Evolutionary conservation across 495 filamentous ascomycete species (phyloP), one percentile per base, ranked within the genome.

Genomic region (Lophium mytilinum): DNA sequence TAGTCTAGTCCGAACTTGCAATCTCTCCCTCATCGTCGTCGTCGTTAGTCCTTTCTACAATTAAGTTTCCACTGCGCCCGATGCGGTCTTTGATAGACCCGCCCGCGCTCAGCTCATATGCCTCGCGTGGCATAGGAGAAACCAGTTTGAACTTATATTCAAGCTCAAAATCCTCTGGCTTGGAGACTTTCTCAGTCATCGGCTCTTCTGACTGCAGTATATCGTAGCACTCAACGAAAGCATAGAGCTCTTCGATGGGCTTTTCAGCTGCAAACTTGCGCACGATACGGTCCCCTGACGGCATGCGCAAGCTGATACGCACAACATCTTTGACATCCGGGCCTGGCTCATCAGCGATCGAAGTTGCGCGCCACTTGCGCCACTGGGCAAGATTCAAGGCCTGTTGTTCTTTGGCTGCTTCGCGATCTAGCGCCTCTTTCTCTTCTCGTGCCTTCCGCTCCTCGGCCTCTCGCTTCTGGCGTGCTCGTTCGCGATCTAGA

Each of bases 201-300:
- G 54, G 19, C 50, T 71, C 62, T 18, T 69, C 69, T 7, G 65
- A 65, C 35, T 75, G 68, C 9, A 90, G 58, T 0, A 84, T 55
- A 51, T 89, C 85, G 68, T 92, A 85, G 71, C 93, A 97, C 66
- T 97, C 94, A 2, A 97, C 90, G 71, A 94, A 95, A 1, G 92
- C 94, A 71, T 98, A 97, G 0, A 98, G 71, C 64, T 96, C 90
- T 67, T 98, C 93, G 30, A 97, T 72, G 1, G 75, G 74, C 0
- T 84, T 80, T 1, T 80, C 73, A 3, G 76, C 72, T 1, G 73
- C 62, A 63, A 98, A 97, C 48, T 75, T 78, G 34, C 92, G 80
- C 55, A 92, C 80, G 2, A 96, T 78, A 1, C 91, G 75, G 48
- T 89, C 81, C 0, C 83, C 85, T 34, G 76, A 76, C 1, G 83